These are phyloP conservation scores for Arachis monticola DNA, from an alignment of 331 rosid species.

Conservation along the genomic window DNA sequence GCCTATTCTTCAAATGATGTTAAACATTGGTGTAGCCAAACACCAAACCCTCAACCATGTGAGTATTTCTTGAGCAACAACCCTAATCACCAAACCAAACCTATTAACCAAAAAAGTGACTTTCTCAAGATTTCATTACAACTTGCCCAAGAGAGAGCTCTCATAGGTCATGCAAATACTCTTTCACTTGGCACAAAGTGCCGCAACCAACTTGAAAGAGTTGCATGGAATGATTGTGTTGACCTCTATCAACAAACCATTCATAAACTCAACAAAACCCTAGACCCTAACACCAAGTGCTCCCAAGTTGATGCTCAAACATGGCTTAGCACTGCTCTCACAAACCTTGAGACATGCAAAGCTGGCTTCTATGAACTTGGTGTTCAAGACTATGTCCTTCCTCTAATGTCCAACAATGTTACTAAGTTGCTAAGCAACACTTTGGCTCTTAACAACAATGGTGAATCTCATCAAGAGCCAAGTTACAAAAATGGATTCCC, in stretches of 20 bases:
- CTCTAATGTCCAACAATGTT: slow-evolving; percentile 63
- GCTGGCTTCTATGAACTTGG: slow-evolving; percentile 62
- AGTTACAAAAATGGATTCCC: slow-evolving; percentile 51
- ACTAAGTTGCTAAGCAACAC: slow-evolving; percentile 57
- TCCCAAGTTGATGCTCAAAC: slow-evolving; percentile 61
- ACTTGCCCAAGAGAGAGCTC: slow-evolving; percentile 57
- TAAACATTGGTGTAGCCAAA: slow-evolving; percentile 60
- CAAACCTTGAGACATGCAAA: slow-evolving; percentile 67
- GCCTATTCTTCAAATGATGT: slow-evolving; percentile 40
- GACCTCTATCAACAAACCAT: slow-evolving; percentile 60
- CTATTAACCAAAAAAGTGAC: slow-evolving; percentile 53
- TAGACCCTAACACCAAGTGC: slow-evolving; percentile 41
- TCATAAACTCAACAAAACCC: slow-evolving; percentile 50
- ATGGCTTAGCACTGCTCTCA: slow-evolving; percentile 76
- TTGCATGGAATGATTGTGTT: slow-evolving; percentile 71
- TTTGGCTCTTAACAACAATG: slow-evolving; percentile 51
- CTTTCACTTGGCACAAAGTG: slow-evolving; percentile 47
- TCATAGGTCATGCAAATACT: slow-evolving; percentile 42
- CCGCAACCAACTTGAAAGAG: slow-evolving; percentile 39
- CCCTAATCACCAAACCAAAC: neutral
- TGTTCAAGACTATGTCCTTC: slow-evolving; percentile 50
- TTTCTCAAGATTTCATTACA: slow-evolving; percentile 52
- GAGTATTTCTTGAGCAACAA: slow-evolving; percentile 52
- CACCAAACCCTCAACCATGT: slow-evolving; percentile 68
- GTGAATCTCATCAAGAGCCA: slow-evolving; percentile 28